phyloP scores from a whole-genome alignment of 2,329 filamentous ascomycete genomes.

The Bipolaris oryzae region DNA sequence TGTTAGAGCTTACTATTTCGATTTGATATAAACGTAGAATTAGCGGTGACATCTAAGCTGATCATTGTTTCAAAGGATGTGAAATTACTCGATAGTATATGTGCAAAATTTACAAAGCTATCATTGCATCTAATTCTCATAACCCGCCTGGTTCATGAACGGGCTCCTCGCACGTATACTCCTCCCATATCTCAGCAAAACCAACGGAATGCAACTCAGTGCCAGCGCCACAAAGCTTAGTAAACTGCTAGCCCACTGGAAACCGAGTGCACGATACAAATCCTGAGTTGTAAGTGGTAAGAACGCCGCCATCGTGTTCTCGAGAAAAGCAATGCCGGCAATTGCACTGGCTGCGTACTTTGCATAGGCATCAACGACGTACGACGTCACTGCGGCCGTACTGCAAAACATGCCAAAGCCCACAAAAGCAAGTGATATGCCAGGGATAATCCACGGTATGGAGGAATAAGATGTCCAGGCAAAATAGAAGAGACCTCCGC shows the following conservation, averaged over 20 bases:
- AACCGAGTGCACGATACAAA: constrained; percentile 57
- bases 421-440: constrained; percentile 55
- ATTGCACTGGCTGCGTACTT: constrained; percentile 58
- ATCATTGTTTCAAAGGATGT: too few species aligned
- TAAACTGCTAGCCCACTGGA: constrained; percentile 57
- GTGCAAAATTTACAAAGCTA: background rate
- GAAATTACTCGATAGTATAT: too few species aligned
- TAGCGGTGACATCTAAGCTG: too few species aligned
- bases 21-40: too few species aligned
- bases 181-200: constrained; percentile 52
- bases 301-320: constrained; percentile 57
- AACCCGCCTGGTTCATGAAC: constrained; percentile 46
- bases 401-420: constrained; percentile 58
- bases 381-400: constrained; percentile 55
- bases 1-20: too few species aligned
- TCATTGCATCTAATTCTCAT: constrained; percentile 2
- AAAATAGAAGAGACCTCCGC: constrained; percentile 59
- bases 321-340: constrained; percentile 56
- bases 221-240: constrained; percentile 53
- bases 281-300: constrained; percentile 55
- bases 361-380: constrained; percentile 58
- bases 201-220: constrained; percentile 54
- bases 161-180: constrained; percentile 49
- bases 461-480: constrained; percentile 55
- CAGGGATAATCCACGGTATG: constrained; percentile 56